These are phyloP conservation scores for Myrica gale DNA, from an alignment of 306 rosid species.

Conservation along the genomic window DNA sequence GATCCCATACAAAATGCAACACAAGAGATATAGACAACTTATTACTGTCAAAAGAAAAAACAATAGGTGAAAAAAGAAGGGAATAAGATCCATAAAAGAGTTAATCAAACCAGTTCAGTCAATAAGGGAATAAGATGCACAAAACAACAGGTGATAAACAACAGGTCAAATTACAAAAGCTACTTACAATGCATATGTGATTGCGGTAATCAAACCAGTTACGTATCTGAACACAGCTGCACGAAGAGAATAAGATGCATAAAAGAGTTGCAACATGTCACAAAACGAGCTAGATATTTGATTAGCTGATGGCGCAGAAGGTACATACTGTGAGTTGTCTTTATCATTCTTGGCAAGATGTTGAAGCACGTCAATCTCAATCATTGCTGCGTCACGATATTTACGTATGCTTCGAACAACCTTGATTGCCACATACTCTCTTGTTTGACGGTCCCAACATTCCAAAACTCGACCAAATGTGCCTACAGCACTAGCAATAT, in stretches of 20 bases:
- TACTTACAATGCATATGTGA: slow-evolving; percentile 95
- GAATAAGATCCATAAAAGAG: no score
- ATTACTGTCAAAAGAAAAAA: slow-evolving; percentile 12
- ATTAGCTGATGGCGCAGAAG: slow-evolving; percentile 17
- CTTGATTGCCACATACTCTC: slow-evolving; percentile 90
- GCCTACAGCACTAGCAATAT: slow-evolving; percentile 99
- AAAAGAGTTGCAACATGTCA: slow-evolving; percentile 23
- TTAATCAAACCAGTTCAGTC: no score
- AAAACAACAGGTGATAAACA: slow-evolving; percentile 6
- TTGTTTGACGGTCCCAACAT: slow-evolving; percentile 92
- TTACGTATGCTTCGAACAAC: slow-evolving; percentile 81
- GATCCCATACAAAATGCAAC: slow-evolving; percentile 8
- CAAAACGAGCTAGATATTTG: slow-evolving; percentile 17
- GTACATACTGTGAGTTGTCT: slow-evolving; percentile 60
- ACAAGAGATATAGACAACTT: slow-evolving; percentile 4
- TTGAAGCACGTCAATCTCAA: slow-evolving; percentile 82
- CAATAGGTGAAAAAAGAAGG: not conserved
- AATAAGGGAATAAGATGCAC: not conserved
- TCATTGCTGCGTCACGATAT: slow-evolving; percentile 93
- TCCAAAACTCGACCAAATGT: slow-evolving; percentile 99
- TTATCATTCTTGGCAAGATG: slow-evolving; percentile 56
- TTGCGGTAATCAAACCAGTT: slow-evolving; percentile 94
- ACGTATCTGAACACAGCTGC: slow-evolving; percentile 86
- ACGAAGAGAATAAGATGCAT: slow-evolving; percentile 25
- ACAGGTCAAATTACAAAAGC: slow-evolving; percentile 17